Base-by-base conservation (phyloP, 2,329 filamentous ascomycete species). In the Alternaria incomplexa region DNA sequence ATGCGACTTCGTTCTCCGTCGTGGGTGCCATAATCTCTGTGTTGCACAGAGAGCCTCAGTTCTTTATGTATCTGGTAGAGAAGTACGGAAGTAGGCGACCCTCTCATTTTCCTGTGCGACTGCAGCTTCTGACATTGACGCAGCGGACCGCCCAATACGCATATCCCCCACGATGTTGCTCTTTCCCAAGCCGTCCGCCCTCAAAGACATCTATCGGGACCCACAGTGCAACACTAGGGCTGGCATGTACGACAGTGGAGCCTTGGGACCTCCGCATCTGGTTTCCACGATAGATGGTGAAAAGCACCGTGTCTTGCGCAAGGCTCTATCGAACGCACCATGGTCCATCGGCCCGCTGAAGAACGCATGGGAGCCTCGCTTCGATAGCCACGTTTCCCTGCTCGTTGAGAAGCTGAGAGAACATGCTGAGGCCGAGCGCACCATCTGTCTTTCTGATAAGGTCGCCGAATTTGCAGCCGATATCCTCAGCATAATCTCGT, bases 121-220 rank as follows among this genome's bases (percentile, higher is more conserved):
- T 26, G 10, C 23, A 22, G 30, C 4, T 43, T 23, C 64, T 65
- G 23, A 70, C 12, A 23, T 15, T 5, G 15, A 32, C 22, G 6
- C 43, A 77, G 74, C 67, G 23, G 72, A 79, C 3, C 64, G 48
- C 15, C 80, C 79, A 17, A 80, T 81, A 60, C 79, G 80, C 48
- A 80, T 82, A 40, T 71, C 77, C 1, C 81, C 81, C 0, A 79
- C 71, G 4, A 70, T 80, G 67, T 70, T 82, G 2, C 60, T 82
- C 22, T 82, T 81, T 52, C 76, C 77, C 12, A 69, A 71, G 2
- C 69, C 77, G 4, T 77, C 77, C 2, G 67, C 81, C 1, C 60
- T 81, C 13, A 79, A 77, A 58, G 76, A 81, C 26, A 83, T 83
- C 52, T 83, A 82, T 68, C 78, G 79, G 74, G 77, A 80, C 28